Evolutionary conservation across 495 filamentous ascomycete genomes (phyloP).

Genomic region (Neurospora terricola): DNA sequence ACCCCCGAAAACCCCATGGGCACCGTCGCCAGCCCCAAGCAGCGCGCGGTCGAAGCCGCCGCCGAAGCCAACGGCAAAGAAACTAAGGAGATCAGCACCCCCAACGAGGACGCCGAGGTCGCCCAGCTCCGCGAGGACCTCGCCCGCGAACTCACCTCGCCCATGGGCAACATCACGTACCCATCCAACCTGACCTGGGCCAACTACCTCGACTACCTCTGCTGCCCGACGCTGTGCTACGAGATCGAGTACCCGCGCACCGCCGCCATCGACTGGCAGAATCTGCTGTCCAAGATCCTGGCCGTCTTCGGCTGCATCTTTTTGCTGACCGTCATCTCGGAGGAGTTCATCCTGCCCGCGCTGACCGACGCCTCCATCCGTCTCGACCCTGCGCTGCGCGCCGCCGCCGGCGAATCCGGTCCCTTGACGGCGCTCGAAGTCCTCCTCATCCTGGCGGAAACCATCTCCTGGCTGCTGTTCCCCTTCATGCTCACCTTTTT

Average conservation of each 20-base stretch:
- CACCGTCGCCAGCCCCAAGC: slow-evolving; percentile 23
- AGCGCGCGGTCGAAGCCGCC: slow-evolving; percentile 1
- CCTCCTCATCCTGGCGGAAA: slow-evolving; percentile 74
- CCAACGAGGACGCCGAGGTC: slow-evolving; percentile 43
- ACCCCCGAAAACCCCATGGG: slow-evolving; percentile 47
- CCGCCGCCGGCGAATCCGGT: slow-evolving; percentile 22
- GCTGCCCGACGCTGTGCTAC: slow-evolving; percentile 94
- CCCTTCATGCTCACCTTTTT: slow-evolving; percentile 96
- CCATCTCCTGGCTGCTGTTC: slow-evolving; percentile 87
- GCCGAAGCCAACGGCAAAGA: slow-evolving; percentile 32
- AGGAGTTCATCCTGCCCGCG: slow-evolving; percentile 93
- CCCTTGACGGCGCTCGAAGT: slow-evolving; percentile 47
- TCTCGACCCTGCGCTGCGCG: slow-evolving; percentile 37
- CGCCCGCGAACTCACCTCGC: slow-evolving; percentile 81
- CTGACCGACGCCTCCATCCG: slow-evolving; percentile 62
- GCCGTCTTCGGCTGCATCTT: slow-evolving; percentile 96
- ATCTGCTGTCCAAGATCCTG: slow-evolving; percentile 74
- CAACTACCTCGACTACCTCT: slow-evolving; percentile 81
- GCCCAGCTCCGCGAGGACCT: slow-evolving; percentile 70
- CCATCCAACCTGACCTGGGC: slow-evolving; percentile 71
- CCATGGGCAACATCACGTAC: slow-evolving; percentile 81
- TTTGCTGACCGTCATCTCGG: slow-evolving; percentile 77
- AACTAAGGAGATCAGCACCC: slow-evolving; percentile 20
- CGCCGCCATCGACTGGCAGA: slow-evolving; percentile 60
- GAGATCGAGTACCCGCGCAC: slow-evolving; percentile 93